Evolutionary conservation across 2,329 filamentous ascomycete species (phyloP).

Genomic region (Pseudocercospora eumusae): DNA sequence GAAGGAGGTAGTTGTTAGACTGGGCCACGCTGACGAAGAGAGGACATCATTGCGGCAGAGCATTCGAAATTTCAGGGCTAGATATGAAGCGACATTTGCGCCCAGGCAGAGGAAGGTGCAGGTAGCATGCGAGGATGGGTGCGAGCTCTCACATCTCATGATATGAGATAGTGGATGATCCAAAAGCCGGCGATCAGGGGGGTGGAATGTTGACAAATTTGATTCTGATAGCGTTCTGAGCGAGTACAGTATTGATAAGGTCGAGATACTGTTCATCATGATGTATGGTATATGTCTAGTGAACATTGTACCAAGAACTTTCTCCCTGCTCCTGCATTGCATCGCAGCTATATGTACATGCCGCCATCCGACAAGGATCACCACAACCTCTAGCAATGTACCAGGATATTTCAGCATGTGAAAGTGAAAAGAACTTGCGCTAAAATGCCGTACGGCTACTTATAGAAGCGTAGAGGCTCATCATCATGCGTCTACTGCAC

Average conservation of each 20-base stretch:
- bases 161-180: constrained; percentile 1
- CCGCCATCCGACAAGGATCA: not conserved
- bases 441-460: not conserved
- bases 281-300: too few species aligned
- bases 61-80: constrained; percentile 16
- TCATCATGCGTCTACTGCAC: not conserved
- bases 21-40: constrained; percentile 32
- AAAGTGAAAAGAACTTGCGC: not conserved
- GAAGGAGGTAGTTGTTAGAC: constrained; percentile 48
- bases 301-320: not conserved
- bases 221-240: constrained; percentile 5
- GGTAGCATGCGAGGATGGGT: constrained; percentile 1
- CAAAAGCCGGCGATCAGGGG: not conserved
- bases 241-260: not conserved
- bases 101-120: constrained; percentile 1
- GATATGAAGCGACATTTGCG: constrained; percentile 18
- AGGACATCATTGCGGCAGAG: constrained; percentile 10
- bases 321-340: not conserved
- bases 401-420: not conserved
- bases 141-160: constrained; percentile 8
- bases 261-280: not conserved
- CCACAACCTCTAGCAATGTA: not conserved
- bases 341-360: not conserved
- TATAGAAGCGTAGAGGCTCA: not conserved
- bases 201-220: not conserved